Base-by-base conservation (phyloP, 1,139 yeast genomes). In the Pichia cactophila region DNA sequence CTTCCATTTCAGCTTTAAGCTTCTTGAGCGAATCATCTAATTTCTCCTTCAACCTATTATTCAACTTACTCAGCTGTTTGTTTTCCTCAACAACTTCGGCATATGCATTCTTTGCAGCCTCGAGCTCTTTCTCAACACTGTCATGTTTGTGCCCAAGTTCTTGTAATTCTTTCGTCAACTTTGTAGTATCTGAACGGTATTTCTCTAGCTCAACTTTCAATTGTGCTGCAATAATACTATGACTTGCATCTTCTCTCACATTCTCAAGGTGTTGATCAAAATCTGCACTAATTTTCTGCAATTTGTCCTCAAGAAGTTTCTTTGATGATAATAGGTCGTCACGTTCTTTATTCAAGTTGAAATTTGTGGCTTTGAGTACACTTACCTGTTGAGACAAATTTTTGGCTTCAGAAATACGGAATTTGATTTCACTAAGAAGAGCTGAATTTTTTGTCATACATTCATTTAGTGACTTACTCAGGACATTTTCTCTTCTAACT, bases 281-380 rank as follows among this genome's bases (percentile, higher is more conserved):
- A 49, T 73, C 73, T 31, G 66, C 67, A 28, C 69, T 69, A 17
- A 80, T 64, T 1, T 67, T 68, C 42, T 71, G 64, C n/a, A 80
- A 65, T 44, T 74, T 71, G 8, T 63, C 64, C 57, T 79, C 81
- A 38, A 83, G 62, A 5, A 60, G 60, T 33, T 73, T 74, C 57
- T 78, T 78, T 2, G 75, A 73, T 20, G 64, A 68, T 47, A 77
- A 62, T 41, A 83, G 65, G 33, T 69, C 63, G 61, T 76, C 79
- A 61, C 84, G 69, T 61, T 81, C 78, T 26, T 57, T 57, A 16
- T 74, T 64, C 35, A 81, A 61, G 51, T 79, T 81, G 40, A 69
- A 76, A 50, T 78, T 73, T 9, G 80, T 68, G 20, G 74, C 75
- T 55, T 78, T 78, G 60, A 81, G 65, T 1, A 77, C 73, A 12